Evolutionary conservation across 108 stramenopile species (phyloP), one percentile per base, ranked within the genome.

Genomic region (Nannochloropsis salina): DNA sequence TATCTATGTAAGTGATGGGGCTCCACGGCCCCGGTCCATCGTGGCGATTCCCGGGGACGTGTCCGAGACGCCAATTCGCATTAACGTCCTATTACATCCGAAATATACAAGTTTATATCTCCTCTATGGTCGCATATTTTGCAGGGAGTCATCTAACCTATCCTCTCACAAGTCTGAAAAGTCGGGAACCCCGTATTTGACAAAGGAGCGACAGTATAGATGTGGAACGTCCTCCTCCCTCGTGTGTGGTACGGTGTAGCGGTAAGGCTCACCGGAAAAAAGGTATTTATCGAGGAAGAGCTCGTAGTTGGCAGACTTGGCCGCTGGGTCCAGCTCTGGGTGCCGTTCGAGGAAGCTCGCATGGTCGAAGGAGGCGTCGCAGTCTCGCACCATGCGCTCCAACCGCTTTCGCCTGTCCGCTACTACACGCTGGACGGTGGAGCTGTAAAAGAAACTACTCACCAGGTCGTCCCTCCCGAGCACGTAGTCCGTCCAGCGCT

Each of bases 321-420:
- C n/a, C 61, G 15, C 61, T 74, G 15, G 15, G 15, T 8, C 61
- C 61, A 74, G 61, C 8, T 74, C 61, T n/a, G 61, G 61, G 8
- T 74, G 61, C 61, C n/a, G 61, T 6, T 15, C 61, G 15, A 74
- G 15, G 61, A 74, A 74, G 61, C 61, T 74, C 61, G 15, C 61
- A 74, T 74, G 61, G n/a, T 74, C 61, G n/a, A 74, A 74, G 20
- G 61, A 74, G n/a, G 61, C 61, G n/a, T 74, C 20, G n/a, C 61
- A 74, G n/a, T 74, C 61, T n/a, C n/a, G 20, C n/a, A 74, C 61
- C 61, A 74, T 74, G 15, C 61, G 15, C 61, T 15, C 61, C 4
- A 74, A n/a, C n/a, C n/a, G 15, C 61, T 74, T n/a, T n/a, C 6
- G 15, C 20, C 61, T 15, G 6, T 74, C 15, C 20, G 20, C n/a